Base-by-base conservation (phyloP, 306 rosid species). In the Pterocarpus macrocarpus region DNA sequence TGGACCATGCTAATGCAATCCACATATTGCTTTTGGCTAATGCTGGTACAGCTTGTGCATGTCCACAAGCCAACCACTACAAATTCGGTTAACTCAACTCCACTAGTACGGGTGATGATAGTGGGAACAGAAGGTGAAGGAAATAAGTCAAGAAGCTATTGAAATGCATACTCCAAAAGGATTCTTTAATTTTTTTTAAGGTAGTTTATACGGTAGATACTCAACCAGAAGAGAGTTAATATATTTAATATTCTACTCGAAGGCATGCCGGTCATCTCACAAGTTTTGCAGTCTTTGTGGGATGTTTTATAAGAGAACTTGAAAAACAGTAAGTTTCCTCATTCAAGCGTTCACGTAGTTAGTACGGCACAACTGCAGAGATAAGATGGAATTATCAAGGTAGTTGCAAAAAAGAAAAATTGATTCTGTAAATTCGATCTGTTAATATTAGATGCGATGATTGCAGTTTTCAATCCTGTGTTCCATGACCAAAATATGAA, bases 41-140 rank as follows among this genome's bases (percentile, higher is more conserved):
- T 2, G 22, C 15, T 0, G 57, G 5, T 35, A 17, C 36, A 73
- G 36, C 53, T 35, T 57, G 53, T 39, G 67, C 78, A 49, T 41
- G 38, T 14, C 65, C 49, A 33, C 47, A 52, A 49, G 13, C 32
- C 43, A 33, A 34, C 5, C 43, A n/a, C 4, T 2, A 53, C 33
- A 13, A 13, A 38, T 61, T 32, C 3, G 59, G 43, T 22, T 22
- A 22, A 22, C 28, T 63, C 50, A 49, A 80, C 67, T 63, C 50
- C 55, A 36, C 45, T 12, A 1, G 22, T 30, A 7, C n/a, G 2
- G 33, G 61, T 50, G 33, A 13, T 56, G 9, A 50, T 33, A 16
- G 39, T 33, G 32, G 14, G 47, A 59, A 7, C 73, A 14, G 43
- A 73, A 38, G 71, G 22, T 77, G 73, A 80, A 64, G 64, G 14